Evolutionary conservation across 2,329 filamentous ascomycete species (phyloP).

Genomic region (Cytospora piceicola): DNA sequence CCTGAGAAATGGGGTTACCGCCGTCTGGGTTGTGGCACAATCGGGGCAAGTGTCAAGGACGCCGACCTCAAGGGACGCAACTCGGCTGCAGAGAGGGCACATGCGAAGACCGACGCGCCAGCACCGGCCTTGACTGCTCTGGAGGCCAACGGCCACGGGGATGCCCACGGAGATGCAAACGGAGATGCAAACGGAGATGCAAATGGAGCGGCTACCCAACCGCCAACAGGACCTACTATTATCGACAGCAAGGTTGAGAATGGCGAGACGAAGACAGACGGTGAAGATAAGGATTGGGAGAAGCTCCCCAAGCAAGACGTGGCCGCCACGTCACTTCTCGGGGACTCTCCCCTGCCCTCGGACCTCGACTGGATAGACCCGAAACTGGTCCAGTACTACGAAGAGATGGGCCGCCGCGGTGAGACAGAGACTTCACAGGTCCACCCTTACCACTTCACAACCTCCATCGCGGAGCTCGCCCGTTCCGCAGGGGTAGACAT

Average conservation of each 20-base stretch:
- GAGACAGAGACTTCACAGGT: constrained; percentile 86
- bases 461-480: constrained; percentile 77
- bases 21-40: constrained; percentile 71
- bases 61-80: constrained; percentile 40
- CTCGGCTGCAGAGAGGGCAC: constrained; percentile 41
- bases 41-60: constrained; percentile 43
- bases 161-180: constrained; percentile 1
- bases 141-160: constrained; percentile 9
- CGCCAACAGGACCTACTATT: neutral
- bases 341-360: constrained; percentile 66
- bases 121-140: constrained; percentile 21
- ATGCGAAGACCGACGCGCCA: constrained; percentile 22
- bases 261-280: constrained; percentile 31
- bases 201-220: constrained; percentile 1
- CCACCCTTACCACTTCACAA: constrained; percentile 90
- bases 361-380: constrained; percentile 85
- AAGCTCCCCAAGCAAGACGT: constrained; percentile 64
- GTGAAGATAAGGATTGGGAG: constrained; percentile 56
- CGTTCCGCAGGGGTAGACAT: constrained; percentile 70
- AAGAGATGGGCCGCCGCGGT: constrained; percentile 74
- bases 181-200: constrained; percentile 16
- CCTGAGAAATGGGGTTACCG: constrained; percentile 85
- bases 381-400: constrained; percentile 69
- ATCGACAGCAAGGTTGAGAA: constrained; percentile 9
- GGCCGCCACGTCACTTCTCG: constrained; percentile 51